Evolutionary conservation across 2,329 filamentous ascomycete species (phyloP), one percentile per base, ranked within the genome.

Genomic region (Talaromyces atroroseus): DNA sequence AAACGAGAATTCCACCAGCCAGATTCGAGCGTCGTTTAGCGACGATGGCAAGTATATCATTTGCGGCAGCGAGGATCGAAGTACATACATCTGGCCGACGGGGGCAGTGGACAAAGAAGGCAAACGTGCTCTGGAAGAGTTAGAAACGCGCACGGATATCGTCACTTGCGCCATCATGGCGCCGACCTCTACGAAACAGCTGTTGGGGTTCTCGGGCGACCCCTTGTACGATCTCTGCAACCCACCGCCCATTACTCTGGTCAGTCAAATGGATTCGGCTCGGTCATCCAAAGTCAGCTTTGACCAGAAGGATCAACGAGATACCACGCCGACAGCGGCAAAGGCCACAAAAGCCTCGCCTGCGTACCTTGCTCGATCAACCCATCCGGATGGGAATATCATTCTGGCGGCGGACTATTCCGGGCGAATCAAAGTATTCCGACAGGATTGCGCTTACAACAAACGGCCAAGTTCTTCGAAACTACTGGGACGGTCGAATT

Each of bases 191-290:
- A 91, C 90, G 11, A 83, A 89, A 57, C 86, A 89, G 65, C 78
- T 94, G 2, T 80, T 99, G 0, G 86, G 88, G 51, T 81, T 83
- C 14, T 95, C 91, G 0, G 89, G 90, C 55, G 92, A 99, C 68
- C 92, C 94, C 1, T 83, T 99, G n/a, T 99, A 91, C 70, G 92
- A 96, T 64, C 80, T 97, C 1, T 97, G 94, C 78, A 97, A 97
- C 64, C 94, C 94, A 5, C 94, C 92, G 0, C 91, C 92, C 0
- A 85, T 97, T 16, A 92, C 85, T 6, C 78, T 97, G 18, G 79
- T 92, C 59, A 91, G 87, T 62, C 81, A 86, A 24, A 84, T 87
- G 20, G 89, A 94, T 64, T 80, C 79, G 1, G 20, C 38, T 34
- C 49, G 29, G 16, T 57, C 51, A 20, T 54, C 50, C 16, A 46